Percentiles rank a stretch among this genome's conserved stretches.
These are phyloP conservation scores for Tolypocladium sp. DNA, from an alignment of 2,329 filamentous ascomycete genomes.

Conservation along the genomic window DNA sequence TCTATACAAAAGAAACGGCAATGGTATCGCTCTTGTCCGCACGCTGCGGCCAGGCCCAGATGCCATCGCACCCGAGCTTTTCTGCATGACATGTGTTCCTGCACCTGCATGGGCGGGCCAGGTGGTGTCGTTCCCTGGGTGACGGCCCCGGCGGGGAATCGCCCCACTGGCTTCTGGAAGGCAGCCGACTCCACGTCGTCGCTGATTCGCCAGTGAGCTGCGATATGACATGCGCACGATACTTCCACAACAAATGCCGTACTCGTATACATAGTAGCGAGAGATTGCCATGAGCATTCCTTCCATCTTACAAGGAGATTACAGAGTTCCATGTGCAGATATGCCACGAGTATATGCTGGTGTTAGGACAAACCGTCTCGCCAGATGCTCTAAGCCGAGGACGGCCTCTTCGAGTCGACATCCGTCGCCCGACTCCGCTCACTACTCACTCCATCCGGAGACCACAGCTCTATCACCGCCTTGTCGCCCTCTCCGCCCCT, in stretches of 20 bases:
- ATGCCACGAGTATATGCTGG: neutral
- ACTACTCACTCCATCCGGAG: neutral
- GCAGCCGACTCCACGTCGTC: neutral
- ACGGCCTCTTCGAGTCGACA: neutral
- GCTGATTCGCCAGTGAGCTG: neutral
- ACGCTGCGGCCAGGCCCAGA: neutral
- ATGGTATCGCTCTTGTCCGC: neutral
- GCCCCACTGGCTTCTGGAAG: neutral
- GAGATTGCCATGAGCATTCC: neutral
- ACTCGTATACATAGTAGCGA: too few species aligned
- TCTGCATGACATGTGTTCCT: neutral
- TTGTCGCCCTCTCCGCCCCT: conserved; percentile 3
- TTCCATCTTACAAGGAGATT: neutral
- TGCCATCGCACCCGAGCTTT: neutral
- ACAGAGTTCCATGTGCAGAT: neutral
- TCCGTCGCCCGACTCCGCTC: neutral
- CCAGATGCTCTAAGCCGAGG: neutral
- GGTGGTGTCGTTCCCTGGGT: neutral
- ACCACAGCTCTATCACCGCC: conserved; percentile 7
- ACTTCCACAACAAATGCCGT: too few species aligned
- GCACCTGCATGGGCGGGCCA: neutral
- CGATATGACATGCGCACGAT: neutral
- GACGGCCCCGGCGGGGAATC: neutral
- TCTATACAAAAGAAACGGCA: neutral
- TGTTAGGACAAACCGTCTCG: neutral